Evolutionary conservation across 1,284 basidiomycete genomes (phyloP), one percentile per base, ranked within the genome.

Genomic region (Lentinula novae-zelandiae): DNA sequence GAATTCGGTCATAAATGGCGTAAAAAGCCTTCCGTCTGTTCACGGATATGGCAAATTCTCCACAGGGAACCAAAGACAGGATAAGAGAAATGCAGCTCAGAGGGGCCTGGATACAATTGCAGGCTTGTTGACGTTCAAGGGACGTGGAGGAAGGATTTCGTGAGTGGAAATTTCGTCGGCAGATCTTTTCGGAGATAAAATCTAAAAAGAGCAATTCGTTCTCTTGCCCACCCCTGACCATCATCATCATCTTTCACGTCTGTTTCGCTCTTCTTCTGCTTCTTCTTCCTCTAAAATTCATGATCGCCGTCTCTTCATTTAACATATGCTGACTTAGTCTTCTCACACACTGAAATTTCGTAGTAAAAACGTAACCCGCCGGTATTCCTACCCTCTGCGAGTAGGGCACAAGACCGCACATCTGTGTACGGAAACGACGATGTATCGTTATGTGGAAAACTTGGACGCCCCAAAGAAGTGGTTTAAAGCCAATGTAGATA

Each of bases 401-500:
- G 79, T 80, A 17, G 85, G 87, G 2, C 87, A 86, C 70, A 85
- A 85, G 66, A 75, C 81, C 17, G 87, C 90, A 0, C 78, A 85
- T 60, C 68, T 93, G 48, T 85, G 83, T 63, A 80, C 85, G 0
- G 91, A 92, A 67, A 77, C 83, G 46, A 87, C 86, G 2, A 75
- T 83, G 58, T 90, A 91, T 68, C 79, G 79, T 15, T 92, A 87
- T 67, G 78, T 92, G 64, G 79, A 84, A 51, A 77, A 79, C 34
- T 69, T 88, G 33, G 78, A 82, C 20, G 80, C 82, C 13, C 83
- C 89, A 0, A 87, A 84, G 69, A 79, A 73, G 60, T 93, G 91
- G 87, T 87, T 93, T 68, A 82, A 82, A 58, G 79, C 79, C 1
- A 86, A 91, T 65, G 81, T 84, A n/a, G 82, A 88, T 64, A 70